A percentile compares a stretch with the other conserved stretches of the same genome.
These are phyloP conservation scores for Vanrija humicola DNA, from an alignment of 1,284 basidiomycete species.

Conservation along the genomic window DNA sequence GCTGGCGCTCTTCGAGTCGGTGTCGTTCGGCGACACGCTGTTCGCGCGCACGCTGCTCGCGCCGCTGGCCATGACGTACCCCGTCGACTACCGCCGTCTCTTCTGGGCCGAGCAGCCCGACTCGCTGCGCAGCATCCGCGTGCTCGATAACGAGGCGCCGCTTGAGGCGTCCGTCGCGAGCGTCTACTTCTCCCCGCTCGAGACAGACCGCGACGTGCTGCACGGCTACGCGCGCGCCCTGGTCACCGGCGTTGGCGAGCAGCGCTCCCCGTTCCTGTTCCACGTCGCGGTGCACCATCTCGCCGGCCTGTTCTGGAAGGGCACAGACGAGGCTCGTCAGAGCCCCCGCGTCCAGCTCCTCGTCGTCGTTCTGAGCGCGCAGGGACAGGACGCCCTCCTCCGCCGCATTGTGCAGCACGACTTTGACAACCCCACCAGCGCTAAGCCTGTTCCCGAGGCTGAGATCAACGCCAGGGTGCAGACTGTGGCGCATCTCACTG, in stretches of 20 bases:
- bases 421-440: background rate
- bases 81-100: conserved; percentile 75
- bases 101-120: conserved; percentile 74
- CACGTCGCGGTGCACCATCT: conserved; percentile 75
- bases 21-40: conserved; percentile 76
- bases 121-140: conserved; percentile 58
- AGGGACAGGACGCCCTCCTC: conserved; percentile 3
- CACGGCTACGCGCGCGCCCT: conserved; percentile 51
- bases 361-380: conserved; percentile 8
- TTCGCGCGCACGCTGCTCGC: conserved; percentile 77
- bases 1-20: conserved; percentile 78
- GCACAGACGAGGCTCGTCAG: conserved; percentile 22
- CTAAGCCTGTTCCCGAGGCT: background rate
- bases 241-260: conserved; percentile 34
- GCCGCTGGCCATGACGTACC: conserved; percentile 64
- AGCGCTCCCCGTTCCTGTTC: conserved; percentile 57
- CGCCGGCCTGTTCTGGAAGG: conserved; percentile 66
- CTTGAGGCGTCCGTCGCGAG: conserved; percentile 38
- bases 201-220: conserved; percentile 64
- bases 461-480: background rate
- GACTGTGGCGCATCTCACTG: background rate
- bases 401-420: conserved; percentile 3
- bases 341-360: conserved; percentile 9
- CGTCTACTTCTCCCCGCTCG: conserved; percentile 69
- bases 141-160: conserved; percentile 24